Percentiles rank a stretch among this genome's conserved stretches.
Evolutionary conservation across 306 rosid species (phyloP).

Genomic region (Gynostemma pentaphyllum): DNA sequence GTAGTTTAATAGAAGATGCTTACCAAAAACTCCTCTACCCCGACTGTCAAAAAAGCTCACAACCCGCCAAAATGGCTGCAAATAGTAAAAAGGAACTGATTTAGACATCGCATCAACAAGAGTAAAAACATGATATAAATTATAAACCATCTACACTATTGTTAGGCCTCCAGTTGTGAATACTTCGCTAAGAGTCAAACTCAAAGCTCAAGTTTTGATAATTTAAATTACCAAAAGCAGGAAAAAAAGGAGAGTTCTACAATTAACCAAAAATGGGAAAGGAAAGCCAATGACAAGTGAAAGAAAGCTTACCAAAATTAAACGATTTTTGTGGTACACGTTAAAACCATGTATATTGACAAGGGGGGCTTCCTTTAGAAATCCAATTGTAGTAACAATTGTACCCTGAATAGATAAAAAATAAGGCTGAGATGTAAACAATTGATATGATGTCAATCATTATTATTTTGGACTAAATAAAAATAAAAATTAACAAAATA

Average conservation of each 20-base stretch:
- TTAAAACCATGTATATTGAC: slow-evolving; percentile 74
- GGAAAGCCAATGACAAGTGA: not conserved
- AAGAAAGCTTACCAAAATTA: slow-evolving; percentile 51
- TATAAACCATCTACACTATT: too few species aligned
- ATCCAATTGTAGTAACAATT: slow-evolving; percentile 73
- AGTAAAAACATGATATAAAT: not conserved
- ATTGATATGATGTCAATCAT: not conserved
- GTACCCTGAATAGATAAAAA: slow-evolving; percentile 33
- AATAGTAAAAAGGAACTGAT: slow-evolving; percentile 10
- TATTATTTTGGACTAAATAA: not conserved
- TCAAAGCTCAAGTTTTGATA: too few species aligned
- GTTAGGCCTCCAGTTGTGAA: too few species aligned
- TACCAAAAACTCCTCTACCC: slow-evolving; percentile 92
- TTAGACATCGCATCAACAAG: not conserved
- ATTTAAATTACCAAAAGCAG: too few species aligned
- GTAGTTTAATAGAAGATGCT: slow-evolving; percentile 18
- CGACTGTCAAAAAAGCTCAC: slow-evolving; percentile 45
- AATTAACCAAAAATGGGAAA: too few species aligned
- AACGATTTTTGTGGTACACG: slow-evolving; percentile 85
- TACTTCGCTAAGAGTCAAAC: too few species aligned
- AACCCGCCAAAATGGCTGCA: slow-evolving; percentile 93
- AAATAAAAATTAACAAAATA: not conserved
- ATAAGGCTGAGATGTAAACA: slow-evolving; percentile 1
- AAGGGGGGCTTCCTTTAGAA: slow-evolving; percentile 79
- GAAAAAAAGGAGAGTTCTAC: too few species aligned